Evolutionary conservation across 352 stramenopile species (phyloP).

Genomic region (Ophiocytium majus): DNA sequence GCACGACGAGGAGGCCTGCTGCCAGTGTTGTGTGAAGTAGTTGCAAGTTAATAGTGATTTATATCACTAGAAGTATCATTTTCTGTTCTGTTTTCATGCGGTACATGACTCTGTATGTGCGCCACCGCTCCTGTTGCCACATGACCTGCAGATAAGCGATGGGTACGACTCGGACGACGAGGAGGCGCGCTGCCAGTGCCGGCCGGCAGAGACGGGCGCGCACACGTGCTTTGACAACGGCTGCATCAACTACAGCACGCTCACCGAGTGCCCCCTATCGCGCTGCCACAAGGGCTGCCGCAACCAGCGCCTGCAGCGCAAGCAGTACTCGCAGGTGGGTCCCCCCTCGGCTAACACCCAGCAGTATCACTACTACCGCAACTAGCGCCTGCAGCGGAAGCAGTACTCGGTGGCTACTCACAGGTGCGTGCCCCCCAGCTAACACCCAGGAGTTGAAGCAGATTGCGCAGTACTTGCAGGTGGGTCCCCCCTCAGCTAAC

Average conservation of each 20-base stretch:
- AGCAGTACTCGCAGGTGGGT: slow-evolving; percentile 11
- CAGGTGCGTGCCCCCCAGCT: background rate
- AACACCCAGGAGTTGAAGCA: background rate
- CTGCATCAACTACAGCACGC: slow-evolving; percentile 44
- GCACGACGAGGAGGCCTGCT: background rate
- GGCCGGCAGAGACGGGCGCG: slow-evolving; percentile 7
- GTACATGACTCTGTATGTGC: background rate
- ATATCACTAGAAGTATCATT: no score
- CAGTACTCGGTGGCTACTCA: background rate
- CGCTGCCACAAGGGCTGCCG: slow-evolving; percentile 27
- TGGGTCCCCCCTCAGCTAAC: background rate
- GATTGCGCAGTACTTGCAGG: slow-evolving; percentile 2
- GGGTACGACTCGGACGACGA: slow-evolving; percentile 29
- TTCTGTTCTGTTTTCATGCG: background rate
- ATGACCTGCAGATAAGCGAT: background rate
- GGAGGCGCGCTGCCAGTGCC: slow-evolving; percentile 41
- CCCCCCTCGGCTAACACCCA: background rate
- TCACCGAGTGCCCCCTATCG: slow-evolving; percentile 38
- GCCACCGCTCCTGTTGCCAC: background rate
- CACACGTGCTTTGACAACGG: slow-evolving; percentile 37
- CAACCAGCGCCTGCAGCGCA: slow-evolving; percentile 50
- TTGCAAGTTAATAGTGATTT: no score
- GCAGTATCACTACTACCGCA: slow-evolving; percentile 23
- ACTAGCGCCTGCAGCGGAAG: slow-evolving; percentile 46
- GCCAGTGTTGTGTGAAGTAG: no score